Conservation (phyloP, 2,329 filamentous ascomycete genomes). For the Sporothrix globosa region DNA sequence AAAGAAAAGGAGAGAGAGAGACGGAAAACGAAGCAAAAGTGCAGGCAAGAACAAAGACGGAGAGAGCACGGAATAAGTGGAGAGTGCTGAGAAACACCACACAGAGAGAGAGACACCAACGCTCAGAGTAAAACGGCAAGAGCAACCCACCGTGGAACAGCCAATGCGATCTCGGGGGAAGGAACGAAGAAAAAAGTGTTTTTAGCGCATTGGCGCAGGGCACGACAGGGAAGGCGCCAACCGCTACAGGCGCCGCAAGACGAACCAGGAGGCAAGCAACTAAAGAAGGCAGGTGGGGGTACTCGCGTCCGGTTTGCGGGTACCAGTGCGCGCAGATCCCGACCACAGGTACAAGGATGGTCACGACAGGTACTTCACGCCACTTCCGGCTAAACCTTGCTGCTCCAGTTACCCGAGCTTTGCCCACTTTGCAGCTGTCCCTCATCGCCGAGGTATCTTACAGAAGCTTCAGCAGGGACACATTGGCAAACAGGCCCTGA, state of each 20-base stretch:
- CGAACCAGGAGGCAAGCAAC: not conserved
- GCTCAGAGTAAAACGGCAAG: slow-evolving; percentile 13
- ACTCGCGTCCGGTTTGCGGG: not conserved
- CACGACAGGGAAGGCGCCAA: not conserved
- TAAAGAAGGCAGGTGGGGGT: slow-evolving; percentile 4
- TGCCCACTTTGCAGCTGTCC: slow-evolving; percentile 27
- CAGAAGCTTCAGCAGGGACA: slow-evolving; percentile 1
- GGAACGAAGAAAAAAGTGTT: slow-evolving; percentile 16
- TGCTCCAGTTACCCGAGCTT: slow-evolving; percentile 37
- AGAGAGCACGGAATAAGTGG: slow-evolving; percentile 26
- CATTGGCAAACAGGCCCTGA: too few relatives aligned
- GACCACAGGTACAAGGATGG: not conserved
- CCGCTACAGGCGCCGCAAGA: slow-evolving; percentile 24
- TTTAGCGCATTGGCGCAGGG: slow-evolving; percentile 14
- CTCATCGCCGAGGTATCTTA: slow-evolving; percentile 34
- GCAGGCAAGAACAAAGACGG: slow-evolving; percentile 22
- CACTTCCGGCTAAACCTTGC: slow-evolving; percentile 31
- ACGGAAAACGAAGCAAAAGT: slow-evolving; percentile 22
- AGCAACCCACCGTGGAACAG: slow-evolving; percentile 1
- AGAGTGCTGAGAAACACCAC: slow-evolving; percentile 23
- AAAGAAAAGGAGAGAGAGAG: not conserved
- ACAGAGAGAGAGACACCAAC: slow-evolving; percentile 15
- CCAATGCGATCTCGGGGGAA: slow-evolving; percentile 35
- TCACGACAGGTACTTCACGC: slow-evolving; percentile 21
- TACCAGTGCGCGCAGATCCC: not conserved